Evolutionary conservation across 2,329 filamentous ascomycete species (phyloP).

Genomic region (Myriosclerotinia curreyana): DNA sequence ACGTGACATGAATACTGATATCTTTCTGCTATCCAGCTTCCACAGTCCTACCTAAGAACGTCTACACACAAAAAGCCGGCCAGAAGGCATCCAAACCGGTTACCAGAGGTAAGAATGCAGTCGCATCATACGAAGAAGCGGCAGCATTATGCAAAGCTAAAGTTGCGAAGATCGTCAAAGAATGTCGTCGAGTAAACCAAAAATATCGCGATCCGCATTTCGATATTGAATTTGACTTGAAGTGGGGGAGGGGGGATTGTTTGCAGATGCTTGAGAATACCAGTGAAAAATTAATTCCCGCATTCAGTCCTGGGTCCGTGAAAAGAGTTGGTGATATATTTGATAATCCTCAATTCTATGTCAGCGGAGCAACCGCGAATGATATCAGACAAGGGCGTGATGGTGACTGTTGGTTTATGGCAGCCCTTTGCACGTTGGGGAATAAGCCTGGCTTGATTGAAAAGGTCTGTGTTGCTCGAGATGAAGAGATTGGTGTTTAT

Average conservation of each 20-base stretch:
- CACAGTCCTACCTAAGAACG: conserved; percentile 66
- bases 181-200: conserved; percentile 74
- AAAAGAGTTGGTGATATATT: conserved; percentile 73
- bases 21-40: conserved; percentile 47
- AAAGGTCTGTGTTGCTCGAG: conserved; percentile 41
- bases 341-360: conserved; percentile 71
- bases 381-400: conserved; percentile 76
- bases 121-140: conserved; percentile 70
- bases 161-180: conserved; percentile 58
- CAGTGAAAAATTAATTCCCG: not conserved
- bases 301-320: conserved; percentile 32
- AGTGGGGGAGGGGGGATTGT: conserved; percentile 53
- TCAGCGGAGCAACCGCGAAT: conserved; percentile 67
- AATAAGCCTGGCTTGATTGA: conserved; percentile 47
- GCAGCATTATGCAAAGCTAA: conserved; percentile 64
- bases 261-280: conserved; percentile 43
- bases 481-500: conserved; percentile 70
- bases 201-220: conserved; percentile 88
- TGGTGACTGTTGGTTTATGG: conserved; percentile 85
- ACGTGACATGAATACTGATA: conserved; percentile 10
- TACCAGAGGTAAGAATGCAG: conserved; percentile 54
- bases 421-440: conserved; percentile 70
- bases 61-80: conserved; percentile 59
- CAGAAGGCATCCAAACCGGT: conserved; percentile 53
- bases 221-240: conserved; percentile 75